Evolutionary conservation across 305 asterid species (phyloP).

Genomic region (Solanum hybrid): DNA sequence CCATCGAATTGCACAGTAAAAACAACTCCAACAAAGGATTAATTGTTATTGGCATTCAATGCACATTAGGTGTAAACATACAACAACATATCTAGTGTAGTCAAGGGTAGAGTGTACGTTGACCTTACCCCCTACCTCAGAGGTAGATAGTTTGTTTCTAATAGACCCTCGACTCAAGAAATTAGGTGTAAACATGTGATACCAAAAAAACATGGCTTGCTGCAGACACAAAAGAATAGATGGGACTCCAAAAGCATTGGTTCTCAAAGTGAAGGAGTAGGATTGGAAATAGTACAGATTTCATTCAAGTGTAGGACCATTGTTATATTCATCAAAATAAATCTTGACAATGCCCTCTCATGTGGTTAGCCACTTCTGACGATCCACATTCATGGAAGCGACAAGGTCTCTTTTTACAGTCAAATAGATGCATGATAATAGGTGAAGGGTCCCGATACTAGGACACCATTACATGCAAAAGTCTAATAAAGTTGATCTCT

Average conservation of each 20-base stretch:
- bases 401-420: slow-evolving; percentile 45
- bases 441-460: slow-evolving; percentile 27
- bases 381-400: slow-evolving; percentile 42
- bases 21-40: background rate
- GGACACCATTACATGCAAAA: slow-evolving; percentile 38
- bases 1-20: background rate
- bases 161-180: background rate
- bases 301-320: slow-evolving; percentile 29
- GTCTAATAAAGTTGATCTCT: slow-evolving; percentile 22
- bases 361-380: slow-evolving; percentile 34
- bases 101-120: background rate
- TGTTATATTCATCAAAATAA: slow-evolving; percentile 13
- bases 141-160: background rate
- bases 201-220: background rate
- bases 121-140: background rate
- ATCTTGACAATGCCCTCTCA: slow-evolving; percentile 16
- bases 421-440: slow-evolving; percentile 18
- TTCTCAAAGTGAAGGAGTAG: background rate
- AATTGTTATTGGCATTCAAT: background rate
- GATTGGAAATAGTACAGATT: slow-evolving; percentile 12
- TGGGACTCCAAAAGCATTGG: background rate
- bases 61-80: background rate
- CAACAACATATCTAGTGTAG: background rate
- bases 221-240: background rate
- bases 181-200: background rate